Evolutionary conservation across 768 basidiomycete species (phyloP), one percentile per base, ranked within the genome.

Genomic region (Boletus insuetus): DNA sequence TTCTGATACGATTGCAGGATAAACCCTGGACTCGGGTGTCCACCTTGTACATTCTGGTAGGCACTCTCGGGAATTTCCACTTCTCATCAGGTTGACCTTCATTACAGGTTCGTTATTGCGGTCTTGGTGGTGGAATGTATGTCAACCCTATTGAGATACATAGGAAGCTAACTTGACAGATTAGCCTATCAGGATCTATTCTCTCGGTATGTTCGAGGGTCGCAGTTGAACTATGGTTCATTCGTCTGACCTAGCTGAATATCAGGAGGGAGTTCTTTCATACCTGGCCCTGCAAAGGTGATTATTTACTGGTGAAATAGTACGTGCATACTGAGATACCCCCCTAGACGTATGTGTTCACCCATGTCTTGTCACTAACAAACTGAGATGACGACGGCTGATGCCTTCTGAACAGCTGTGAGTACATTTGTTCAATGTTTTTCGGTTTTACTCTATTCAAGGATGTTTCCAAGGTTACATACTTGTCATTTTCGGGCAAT

Each of bases 261-360:
- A 4, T n/a, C 17, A 59, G 58, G 34, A 29, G 58, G 58, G 37
- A 49, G 46, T 41, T 53, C 58, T 17, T 53, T 58, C 22, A n/a
- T 58, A 16, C 31, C 41, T 20, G 50, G 50, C 14, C 50, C 49
- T 19, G 26, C 3, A 34, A 32, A 53, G 19, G 58, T 58, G 31
- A 34, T n/a, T 47, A 19, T 3, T 6, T 37, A 19, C 19, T 24
- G 29, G n/a, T 19, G 13, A 16, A 24, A 32, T 5, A 26, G 26
- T 26, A 26, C 4, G 6, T n/a, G 1, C 43, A 22, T 32, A 10
- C 46, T 47, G 5, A 56, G 14, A 16, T 11, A 12, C 24, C 24
- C 26, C 7, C 12, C 8, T 39, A 57, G 56, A 46, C 22, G 53
- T 55, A 39, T 44, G 56, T 56, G 17, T 41, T 38, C 31, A 16